These are phyloP conservation scores for Claviceps citrina DNA, from an alignment of 2,329 filamentous ascomycete genomes.

Conservation along the genomic window DNA sequence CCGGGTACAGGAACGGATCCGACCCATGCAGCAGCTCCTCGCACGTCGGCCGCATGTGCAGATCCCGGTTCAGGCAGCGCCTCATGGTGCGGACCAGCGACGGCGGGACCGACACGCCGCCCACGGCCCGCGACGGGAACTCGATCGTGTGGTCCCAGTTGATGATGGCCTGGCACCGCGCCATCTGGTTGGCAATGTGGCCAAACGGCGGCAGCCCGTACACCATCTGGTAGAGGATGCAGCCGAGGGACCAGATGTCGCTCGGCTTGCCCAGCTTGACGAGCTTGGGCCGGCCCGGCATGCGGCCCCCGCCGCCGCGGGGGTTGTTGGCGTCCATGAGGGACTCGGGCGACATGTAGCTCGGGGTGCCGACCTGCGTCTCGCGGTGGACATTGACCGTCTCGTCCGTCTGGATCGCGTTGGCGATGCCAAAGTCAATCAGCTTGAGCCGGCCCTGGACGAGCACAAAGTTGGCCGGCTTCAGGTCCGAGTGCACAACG, in stretches of 20 bases:
- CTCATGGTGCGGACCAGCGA: conserved; percentile 46
- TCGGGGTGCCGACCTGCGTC: conserved; percentile 86
- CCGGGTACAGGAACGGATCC: conserved; percentile 50
- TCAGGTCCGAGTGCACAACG: conserved; percentile 92
- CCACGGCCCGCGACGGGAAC: conserved; percentile 54
- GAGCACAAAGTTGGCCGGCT: conserved; percentile 92
- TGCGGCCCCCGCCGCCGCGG: conserved; percentile 30
- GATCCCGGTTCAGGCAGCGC: conserved; percentile 47
- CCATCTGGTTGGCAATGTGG: conserved; percentile 76
- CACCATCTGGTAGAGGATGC: conserved; percentile 94
- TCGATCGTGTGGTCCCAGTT: conserved; percentile 61
- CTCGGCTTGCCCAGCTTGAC: conserved; percentile 94
- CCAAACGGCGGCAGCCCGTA: conserved; percentile 94
- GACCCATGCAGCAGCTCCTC: conserved; percentile 42
- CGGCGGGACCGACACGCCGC: conserved; percentile 43
- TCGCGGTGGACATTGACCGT: conserved; percentile 97
- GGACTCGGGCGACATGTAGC: conserved; percentile 96
- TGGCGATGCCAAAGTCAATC: conserved; percentile 97
- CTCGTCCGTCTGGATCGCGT: conserved; percentile 87
- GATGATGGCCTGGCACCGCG: conserved; percentile 74
- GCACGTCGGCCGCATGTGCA: conserved; percentile 46
- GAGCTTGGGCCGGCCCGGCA: conserved; percentile 44
- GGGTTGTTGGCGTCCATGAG: conserved; percentile 71
- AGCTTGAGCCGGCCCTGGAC: conserved; percentile 83
- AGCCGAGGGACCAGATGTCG: conserved; percentile 91